Conservation (phyloP, 176 grass and related monocot species). For the Avena insularis region DNA sequence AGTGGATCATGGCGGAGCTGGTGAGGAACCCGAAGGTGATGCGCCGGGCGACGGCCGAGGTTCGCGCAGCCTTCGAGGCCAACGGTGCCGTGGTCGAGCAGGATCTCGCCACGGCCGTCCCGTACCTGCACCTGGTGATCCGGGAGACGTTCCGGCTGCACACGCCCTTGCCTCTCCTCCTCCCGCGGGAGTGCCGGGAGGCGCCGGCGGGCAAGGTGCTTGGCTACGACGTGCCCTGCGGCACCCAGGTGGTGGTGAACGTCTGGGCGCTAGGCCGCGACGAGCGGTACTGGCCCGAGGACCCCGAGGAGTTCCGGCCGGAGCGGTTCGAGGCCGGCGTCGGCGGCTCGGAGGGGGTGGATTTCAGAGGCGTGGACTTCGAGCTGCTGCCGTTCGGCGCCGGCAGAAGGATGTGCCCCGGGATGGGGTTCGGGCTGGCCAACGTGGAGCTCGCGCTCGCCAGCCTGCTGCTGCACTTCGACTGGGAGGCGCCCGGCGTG, state of each 20-base stretch:
- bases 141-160: too few species aligned
- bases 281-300: conserved; percentile 43
- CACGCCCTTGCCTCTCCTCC: too few species aligned
- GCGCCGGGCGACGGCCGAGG: conserved; percentile 53
- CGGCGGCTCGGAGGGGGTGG: background rate
- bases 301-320: conserved; percentile 54
- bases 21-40: conserved; percentile 51
- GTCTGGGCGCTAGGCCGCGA: conserved; percentile 67
- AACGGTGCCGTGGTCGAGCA: conserved; percentile 32
- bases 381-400: too few species aligned
- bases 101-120: conserved; percentile 35
- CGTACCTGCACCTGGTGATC: background rate
- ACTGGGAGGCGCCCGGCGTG: too few species aligned
- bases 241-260: conserved; percentile 60
- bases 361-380: too few species aligned
- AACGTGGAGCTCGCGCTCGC: too few species aligned
- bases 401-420: too few species aligned
- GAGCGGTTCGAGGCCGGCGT: conserved; percentile 42
- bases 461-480: too few species aligned
- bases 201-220: too few species aligned
- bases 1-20: conserved; percentile 68
- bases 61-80: conserved; percentile 43
- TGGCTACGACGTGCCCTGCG: background rate
- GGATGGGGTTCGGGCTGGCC: too few species aligned
- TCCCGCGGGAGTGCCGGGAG: too few species aligned